Base-by-base conservation (phyloP, 768 basidiomycete genomes). In the Podaxis rugospora region DNA sequence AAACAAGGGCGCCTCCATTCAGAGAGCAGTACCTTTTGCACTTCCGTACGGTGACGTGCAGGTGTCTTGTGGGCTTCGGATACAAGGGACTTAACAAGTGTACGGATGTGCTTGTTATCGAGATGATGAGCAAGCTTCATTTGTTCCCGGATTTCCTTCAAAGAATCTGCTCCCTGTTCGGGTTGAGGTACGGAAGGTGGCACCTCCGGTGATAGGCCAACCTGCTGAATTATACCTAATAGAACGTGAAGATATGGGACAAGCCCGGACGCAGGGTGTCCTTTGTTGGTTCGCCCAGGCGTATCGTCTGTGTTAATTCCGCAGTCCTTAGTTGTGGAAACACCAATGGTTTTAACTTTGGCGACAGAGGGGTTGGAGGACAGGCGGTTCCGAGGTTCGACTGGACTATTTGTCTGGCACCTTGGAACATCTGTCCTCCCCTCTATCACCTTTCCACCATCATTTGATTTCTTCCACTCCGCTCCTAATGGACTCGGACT, bases 331-430 rank as follows among this genome's bases (percentile, higher is more conserved):
- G 73, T 75, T 32, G 2, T 32, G 28, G 78, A 65, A 66, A 77
- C 76, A 42, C 61, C 63, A 55, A 74, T 66, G 36, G 73, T 71
- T 60, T 72, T 72, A 52, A 56, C 58, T 49, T 74, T 64, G 65
- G 69, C 68, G 51, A 67, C 63, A 37, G 66, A 53, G 63, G 67
- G 35, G 14, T 47, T 53, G 53, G 46, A 53, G 32, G 55, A n/a
- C 63, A 61, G 40, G 14, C 11, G 40, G 14, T 42, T 2, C 40
- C 13, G 11, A 16, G 18, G n/a, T 6, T 16, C 6, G 4, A 16
- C 42, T 16, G 42, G 7, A 18, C 7, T 1, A 32, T 9, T 32
- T 32, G 32, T 32, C n/a, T 44, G 42, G n/a, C 2, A 6, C n/a
- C n/a, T 44, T 44, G 42, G 42, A 16, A 5, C 42, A n/a, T 18